Percentiles rank a stretch among this genome's conserved stretches.
These are phyloP conservation scores for Neoarthrinium moseri DNA, from an alignment of 2,329 filamentous ascomycete species.

Conservation along the genomic window DNA sequence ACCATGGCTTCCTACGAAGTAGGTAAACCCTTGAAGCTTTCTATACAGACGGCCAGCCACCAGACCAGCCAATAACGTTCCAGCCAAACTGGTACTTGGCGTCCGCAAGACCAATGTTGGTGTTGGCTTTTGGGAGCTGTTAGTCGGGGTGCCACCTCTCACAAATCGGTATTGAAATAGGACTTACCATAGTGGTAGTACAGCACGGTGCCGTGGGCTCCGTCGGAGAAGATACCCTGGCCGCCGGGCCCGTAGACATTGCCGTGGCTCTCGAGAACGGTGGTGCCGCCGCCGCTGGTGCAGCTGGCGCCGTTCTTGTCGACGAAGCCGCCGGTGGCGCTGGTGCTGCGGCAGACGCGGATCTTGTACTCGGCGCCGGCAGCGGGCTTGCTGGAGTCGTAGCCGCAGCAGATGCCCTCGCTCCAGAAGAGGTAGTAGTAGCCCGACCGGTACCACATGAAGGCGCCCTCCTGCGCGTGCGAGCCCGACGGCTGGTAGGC, in stretches of 20 bases:
- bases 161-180: not conserved
- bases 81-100: slow-evolving; percentile 43
- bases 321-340: slow-evolving; percentile 52
- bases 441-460: slow-evolving; percentile 50
- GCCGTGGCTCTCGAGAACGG: slow-evolving; percentile 55
- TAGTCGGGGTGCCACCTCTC: not conserved
- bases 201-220: slow-evolving; percentile 48
- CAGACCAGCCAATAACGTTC: slow-evolving; percentile 40
- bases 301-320: slow-evolving; percentile 55
- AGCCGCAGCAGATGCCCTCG: slow-evolving; percentile 61
- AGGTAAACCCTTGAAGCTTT: too few species aligned
- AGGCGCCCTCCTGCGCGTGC: slow-evolving; percentile 56
- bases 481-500: slow-evolving; percentile 49
- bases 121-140: slow-evolving; percentile 39
- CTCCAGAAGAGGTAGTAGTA: slow-evolving; percentile 68
- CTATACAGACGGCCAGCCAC: slow-evolving; percentile 43
- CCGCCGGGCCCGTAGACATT: slow-evolving; percentile 63
- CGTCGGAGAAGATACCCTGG: slow-evolving; percentile 56
- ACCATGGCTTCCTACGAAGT: too few species aligned
- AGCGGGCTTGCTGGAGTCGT: slow-evolving; percentile 48
- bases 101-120: slow-evolving; percentile 49
- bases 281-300: slow-evolving; percentile 54
- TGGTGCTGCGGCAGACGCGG: slow-evolving; percentile 59
- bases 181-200: slow-evolving; percentile 57
- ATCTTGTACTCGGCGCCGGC: slow-evolving; percentile 65